Evolutionary conservation across 179 eudicot genomes (phyloP).

Genomic region (Drosera spatulata): DNA sequence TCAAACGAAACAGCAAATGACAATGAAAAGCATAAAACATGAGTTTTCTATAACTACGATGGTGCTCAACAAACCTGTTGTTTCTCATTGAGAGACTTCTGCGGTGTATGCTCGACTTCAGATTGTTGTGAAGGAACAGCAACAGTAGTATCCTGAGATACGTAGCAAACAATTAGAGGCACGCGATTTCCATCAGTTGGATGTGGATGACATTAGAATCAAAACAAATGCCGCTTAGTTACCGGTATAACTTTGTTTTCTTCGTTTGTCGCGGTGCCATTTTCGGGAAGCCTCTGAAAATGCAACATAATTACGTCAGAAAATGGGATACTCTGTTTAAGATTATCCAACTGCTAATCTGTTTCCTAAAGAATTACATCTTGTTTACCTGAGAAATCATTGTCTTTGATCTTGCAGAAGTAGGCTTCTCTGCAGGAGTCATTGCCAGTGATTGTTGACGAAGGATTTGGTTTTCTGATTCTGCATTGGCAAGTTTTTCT

Average conservation of each 20-base stretch:
- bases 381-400: conserved; percentile 50
- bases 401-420: conserved; percentile 65
- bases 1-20: background rate
- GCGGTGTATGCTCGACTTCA: conserved; percentile 83
- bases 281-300: conserved; percentile 78
- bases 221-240: conserved; percentile 12
- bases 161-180: conserved; percentile 2
- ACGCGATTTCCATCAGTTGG: conserved; percentile 2
- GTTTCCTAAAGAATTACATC: background rate
- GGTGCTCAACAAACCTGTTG: conserved; percentile 58
- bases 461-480: conserved; percentile 91
- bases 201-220: background rate
- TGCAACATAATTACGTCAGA: background rate
- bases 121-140: conserved; percentile 42
- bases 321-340: background rate
- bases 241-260: conserved; percentile 53
- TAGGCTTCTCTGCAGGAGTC: conserved; percentile 69
- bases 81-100: conserved; percentile 87
- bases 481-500: conserved; percentile 75
- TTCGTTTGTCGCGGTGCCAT: conserved; percentile 65
- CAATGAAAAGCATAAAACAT: background rate
- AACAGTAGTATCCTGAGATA: conserved; percentile 38
- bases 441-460: conserved; percentile 96
- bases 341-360: background rate
- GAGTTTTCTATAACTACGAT: background rate